Conservation (phyloP, 2,329 filamentous ascomycete genomes). For the Cercospora zeina region DNA sequence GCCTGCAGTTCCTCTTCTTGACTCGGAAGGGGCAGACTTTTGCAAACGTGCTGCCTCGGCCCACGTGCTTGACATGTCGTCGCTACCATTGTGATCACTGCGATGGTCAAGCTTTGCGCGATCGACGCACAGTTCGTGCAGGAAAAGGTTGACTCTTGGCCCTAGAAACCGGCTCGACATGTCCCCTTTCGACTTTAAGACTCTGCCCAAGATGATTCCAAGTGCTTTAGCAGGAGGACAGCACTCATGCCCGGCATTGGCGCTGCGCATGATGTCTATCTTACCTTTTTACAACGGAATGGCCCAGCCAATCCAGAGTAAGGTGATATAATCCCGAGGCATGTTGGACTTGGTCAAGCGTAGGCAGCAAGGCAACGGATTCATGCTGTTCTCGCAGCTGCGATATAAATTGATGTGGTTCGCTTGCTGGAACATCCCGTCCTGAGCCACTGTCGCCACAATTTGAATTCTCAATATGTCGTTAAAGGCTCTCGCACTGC, state of each 20-base stretch:
- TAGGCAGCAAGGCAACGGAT: not conserved
- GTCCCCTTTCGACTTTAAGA: not conserved
- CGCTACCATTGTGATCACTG: not conserved
- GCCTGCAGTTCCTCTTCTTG: not conserved
- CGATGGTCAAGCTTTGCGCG: not conserved
- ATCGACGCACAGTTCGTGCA: not conserved
- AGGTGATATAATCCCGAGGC: slow-evolving; percentile 1
- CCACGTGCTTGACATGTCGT: not conserved
- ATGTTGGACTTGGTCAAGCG: not conserved
- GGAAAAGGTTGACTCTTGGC: not conserved
- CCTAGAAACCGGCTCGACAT: not conserved
- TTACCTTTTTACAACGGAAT: not conserved
- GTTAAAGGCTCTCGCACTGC: not conserved
- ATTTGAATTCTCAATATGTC: not conserved
- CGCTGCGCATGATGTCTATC: not conserved
- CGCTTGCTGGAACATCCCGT: not conserved
- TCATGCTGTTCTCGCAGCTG: not conserved
- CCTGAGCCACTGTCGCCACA: not conserved
- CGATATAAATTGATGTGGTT: not conserved
- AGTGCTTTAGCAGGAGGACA: not conserved
- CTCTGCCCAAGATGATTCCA: not conserved
- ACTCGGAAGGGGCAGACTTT: not conserved
- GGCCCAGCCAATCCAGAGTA: not conserved
- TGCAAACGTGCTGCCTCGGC: not conserved
- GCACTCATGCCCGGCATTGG: not conserved